These are phyloP conservation scores for Globisporangium spiculum DNA, from an alignment of 352 stramenopile genomes.

Conservation along the genomic window DNA sequence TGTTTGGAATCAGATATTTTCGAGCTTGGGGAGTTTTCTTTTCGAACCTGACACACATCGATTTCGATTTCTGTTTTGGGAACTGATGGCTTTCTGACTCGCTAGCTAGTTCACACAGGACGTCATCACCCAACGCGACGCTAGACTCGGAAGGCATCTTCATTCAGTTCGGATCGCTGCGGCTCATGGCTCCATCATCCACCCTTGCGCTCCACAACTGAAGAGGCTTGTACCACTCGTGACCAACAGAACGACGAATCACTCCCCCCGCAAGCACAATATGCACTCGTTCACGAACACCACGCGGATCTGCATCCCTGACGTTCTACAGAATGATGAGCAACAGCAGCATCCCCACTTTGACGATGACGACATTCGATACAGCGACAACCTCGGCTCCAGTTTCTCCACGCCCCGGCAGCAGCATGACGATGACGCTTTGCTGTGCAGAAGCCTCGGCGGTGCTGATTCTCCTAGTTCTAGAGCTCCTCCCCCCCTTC, in stretches of 20 bases:
- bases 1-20: no score
- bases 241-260: not conserved
- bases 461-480: not conserved
- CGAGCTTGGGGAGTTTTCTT: not conserved
- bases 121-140: not conserved
- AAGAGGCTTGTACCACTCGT: not conserved
- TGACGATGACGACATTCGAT: not conserved
- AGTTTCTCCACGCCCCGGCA: not conserved
- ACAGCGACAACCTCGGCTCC: not conserved
- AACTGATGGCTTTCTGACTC: not conserved
- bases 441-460: not conserved
- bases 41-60: not conserved
- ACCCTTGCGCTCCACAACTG: not conserved
- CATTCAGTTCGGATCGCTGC: no score
- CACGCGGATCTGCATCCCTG: not conserved
- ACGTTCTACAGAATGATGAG: not conserved
- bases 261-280: not conserved
- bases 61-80: not conserved
- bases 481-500: not conserved
- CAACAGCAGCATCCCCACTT: not conserved
- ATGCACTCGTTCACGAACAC: constrained; percentile 11
- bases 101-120: not conserved
- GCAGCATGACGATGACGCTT: not conserved
- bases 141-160: not conserved
- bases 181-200: not conserved